Percentiles rank a stretch among this genome's conserved stretches.
These are phyloP conservation scores for Schizochytrium sp. DNA, from an alignment of 108 stramenopile species.

Conservation along the genomic window DNA sequence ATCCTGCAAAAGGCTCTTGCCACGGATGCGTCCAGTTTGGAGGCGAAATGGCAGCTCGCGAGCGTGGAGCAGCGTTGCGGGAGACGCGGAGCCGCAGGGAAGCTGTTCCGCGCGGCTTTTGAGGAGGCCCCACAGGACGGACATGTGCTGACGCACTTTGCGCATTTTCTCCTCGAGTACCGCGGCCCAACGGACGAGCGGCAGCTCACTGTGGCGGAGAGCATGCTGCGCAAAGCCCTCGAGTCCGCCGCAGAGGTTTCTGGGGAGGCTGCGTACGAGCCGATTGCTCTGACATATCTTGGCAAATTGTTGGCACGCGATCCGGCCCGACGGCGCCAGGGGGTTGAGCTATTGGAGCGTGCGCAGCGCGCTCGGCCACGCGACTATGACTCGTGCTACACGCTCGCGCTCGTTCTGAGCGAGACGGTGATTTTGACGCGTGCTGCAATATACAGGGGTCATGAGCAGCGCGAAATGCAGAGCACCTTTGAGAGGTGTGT, in stretches of 20 bases:
- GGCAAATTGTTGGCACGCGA: background rate
- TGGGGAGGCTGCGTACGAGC: background rate
- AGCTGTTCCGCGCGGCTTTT: background rate
- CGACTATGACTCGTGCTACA: background rate
- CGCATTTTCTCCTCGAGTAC: slow-evolving; percentile 7
- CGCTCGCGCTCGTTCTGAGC: background rate
- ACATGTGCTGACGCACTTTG: background rate
- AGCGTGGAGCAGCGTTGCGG: background rate
- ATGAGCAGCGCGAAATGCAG: background rate
- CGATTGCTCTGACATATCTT: background rate
- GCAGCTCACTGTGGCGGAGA: background rate
- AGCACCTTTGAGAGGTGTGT: background rate
- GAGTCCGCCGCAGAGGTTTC: background rate
- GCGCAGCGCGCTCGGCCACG: background rate
- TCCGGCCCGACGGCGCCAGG: background rate
- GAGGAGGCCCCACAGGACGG: background rate
- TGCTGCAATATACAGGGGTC: background rate
- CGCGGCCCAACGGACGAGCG: background rate
- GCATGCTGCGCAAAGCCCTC: background rate
- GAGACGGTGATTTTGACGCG: background rate
- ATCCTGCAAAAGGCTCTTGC: background rate
- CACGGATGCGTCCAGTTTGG: background rate
- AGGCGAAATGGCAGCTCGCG: background rate
- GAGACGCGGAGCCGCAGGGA: background rate
- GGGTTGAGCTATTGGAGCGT: background rate